Base-by-base conservation (phyloP, 441 rosid species). In the Omphalea diandra region DNA sequence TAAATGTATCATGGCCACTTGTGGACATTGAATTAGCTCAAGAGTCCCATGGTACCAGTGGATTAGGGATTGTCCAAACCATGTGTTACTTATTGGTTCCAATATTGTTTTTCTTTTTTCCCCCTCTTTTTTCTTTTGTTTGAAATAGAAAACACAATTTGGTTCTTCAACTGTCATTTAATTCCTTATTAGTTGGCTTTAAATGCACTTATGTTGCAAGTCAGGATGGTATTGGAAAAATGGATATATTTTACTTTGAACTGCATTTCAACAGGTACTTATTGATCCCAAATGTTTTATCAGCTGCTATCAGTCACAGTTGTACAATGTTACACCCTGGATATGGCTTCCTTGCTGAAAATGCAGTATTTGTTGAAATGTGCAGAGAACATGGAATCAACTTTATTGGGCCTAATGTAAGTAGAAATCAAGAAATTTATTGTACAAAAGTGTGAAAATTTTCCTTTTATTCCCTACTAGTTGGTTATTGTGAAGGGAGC, bases 281-380 rank as follows among this genome's bases (percentile, higher is more conserved):
- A 63, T 71, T 90, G 80, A 88, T 88, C 69, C 91, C 96, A 5
- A 91, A 94, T 86, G 99, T 91, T 77, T 74, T 94, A 55, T 88
- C 99, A 17, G 99, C 99, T 75, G 99, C 99, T 56, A 84, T 90
- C 22, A 94, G 96, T 81, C 85, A 88, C 11, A 80, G 85, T 38
- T 94, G 99, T 74, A 91, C 97, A 52, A 94, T 94, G 97, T 85
- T 94, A 61, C 99, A 94, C 86, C 99, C 99, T 73, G 99, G 99
- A 75, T 94, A 94, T 78, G 99, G 99, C 20, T 91, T 94, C 84
- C 99, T 94, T 75, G 83, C 99, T 20, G 99, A 94, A 77, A 94
- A 94, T 78, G 97, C 97, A 52, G 85, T 80, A 11, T 94, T 94
- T 71, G 99, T 94, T 63, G 97, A 94, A 74, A 89, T 90, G 97